phyloP scores from a whole-genome alignment of 2,329 filamentous ascomycete genomes.

The Reticulascus tulasneorum region DNA sequence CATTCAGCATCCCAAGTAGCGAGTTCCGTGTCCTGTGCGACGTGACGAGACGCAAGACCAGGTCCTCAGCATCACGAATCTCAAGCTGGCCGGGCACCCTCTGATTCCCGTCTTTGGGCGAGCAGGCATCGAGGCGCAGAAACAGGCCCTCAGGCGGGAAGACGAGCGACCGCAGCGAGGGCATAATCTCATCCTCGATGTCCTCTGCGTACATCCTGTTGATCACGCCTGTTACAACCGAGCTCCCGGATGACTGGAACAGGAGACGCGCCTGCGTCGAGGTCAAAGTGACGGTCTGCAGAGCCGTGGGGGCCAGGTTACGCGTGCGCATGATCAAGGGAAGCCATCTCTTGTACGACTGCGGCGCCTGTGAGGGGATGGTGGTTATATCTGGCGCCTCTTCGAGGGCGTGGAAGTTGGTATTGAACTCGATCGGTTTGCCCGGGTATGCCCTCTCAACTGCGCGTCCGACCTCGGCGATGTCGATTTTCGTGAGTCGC shows the following conservation, averaged over 20 bases:
- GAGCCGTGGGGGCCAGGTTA: constrained; percentile 15
- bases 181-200: constrained; percentile 25
- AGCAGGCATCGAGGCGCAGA: constrained; percentile 36
- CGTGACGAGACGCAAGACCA: constrained; percentile 33
- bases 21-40: constrained; percentile 32
- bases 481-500: no score
- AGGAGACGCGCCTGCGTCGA: constrained; percentile 25
- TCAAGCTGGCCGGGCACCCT: constrained; percentile 18
- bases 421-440: no score
- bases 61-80: constrained; percentile 25
- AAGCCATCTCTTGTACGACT: constrained; percentile 32
- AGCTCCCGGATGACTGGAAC: constrained; percentile 23
- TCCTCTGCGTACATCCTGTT: constrained; percentile 28
- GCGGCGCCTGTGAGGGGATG: no score
- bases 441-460: no score
- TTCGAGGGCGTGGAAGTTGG: no score
- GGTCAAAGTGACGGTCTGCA: constrained; percentile 26
- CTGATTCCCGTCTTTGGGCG: constrained; percentile 35
- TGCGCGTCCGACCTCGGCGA: no score
- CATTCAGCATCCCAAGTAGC: constrained; percentile 21
- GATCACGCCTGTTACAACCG: constrained; percentile 23
- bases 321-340: constrained; percentile 32
- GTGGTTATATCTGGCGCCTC: no score
- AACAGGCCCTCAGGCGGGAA: constrained; percentile 35
- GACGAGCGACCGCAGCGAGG: constrained; percentile 16